Conservation (phyloP, 2,329 filamentous ascomycete genomes). For the Elsinoe fawcettii region DNA sequence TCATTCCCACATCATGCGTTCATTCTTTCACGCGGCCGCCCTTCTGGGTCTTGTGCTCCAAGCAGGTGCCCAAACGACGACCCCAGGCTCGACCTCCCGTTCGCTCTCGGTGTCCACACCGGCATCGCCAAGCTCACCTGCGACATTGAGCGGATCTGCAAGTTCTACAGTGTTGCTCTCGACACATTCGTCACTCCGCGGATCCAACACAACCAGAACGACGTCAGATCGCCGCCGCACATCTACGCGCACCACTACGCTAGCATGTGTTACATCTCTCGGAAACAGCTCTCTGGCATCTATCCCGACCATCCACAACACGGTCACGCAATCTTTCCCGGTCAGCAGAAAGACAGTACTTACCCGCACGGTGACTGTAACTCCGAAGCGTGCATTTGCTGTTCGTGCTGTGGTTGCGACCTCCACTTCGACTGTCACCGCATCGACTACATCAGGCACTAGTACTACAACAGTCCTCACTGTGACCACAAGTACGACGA, state of each 20-base stretch:
- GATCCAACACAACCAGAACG: neutral
- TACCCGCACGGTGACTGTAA: neutral
- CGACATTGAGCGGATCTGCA: neutral
- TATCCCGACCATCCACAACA: slow-evolving; percentile 1
- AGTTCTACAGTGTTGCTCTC: neutral
- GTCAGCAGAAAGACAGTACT: neutral
- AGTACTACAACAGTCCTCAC: neutral
- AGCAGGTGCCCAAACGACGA: neutral
- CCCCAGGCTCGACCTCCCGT: neutral
- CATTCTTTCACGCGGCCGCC: neutral
- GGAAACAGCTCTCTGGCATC: slow-evolving; percentile 1
- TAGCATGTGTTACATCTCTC: neutral
- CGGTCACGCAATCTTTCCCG: slow-evolving; percentile 3
- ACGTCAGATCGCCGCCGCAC: neutral
- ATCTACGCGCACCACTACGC: neutral
- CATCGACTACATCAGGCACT: neutral
- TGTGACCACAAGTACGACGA: neutral
- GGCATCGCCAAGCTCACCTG: neutral
- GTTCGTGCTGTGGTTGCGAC: neutral
- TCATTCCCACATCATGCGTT: slow-evolving; percentile 3
- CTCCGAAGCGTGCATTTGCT: neutral
- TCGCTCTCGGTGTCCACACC: neutral
- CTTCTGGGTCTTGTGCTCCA: slow-evolving; percentile 1
- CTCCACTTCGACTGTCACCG: slow-evolving; percentile 1
- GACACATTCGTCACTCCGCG: neutral